Percentiles rank a stretch among this genome's conserved stretches.
Evolutionary conservation across 352 stramenopile species (phyloP).

Genomic region (Pythium phragmitis): DNA sequence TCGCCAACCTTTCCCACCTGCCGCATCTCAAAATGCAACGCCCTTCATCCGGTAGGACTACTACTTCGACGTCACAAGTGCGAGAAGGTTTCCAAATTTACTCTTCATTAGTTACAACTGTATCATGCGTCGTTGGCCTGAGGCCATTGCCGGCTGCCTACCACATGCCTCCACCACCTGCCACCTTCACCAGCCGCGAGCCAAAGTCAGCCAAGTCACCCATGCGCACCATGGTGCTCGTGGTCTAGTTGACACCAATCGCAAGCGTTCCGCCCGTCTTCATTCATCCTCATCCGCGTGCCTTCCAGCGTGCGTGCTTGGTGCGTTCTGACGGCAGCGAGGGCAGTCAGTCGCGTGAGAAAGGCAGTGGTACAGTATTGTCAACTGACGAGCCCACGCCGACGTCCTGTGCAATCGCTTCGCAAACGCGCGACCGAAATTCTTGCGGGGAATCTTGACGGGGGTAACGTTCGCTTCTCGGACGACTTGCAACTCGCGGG

Average conservation of each 20-base stretch:
- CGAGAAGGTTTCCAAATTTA: conserved; percentile 13
- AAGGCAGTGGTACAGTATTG: conserved; percentile 5
- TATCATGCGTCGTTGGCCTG: conserved; percentile 21
- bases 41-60: background rate
- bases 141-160: background rate
- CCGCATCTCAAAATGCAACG: background rate
- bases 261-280: background rate
- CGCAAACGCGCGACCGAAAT: too few species aligned
- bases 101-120: conserved; percentile 27
- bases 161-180: too few species aligned
- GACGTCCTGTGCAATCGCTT: background rate
- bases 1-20: too few species aligned
- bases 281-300: background rate
- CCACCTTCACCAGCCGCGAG: too few species aligned
- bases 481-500: too few species aligned
- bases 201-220: too few species aligned
- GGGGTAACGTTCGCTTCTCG: too few species aligned
- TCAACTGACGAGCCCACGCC: conserved; percentile 1
- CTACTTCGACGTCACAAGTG: background rate
- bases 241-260: background rate
- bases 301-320: background rate
- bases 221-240: too few species aligned
- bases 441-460: too few species aligned
- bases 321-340: background rate
- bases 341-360: background rate